phyloP scores from a whole-genome alignment of 2,329 filamentous ascomycete genomes.

The Rhynchosporium agropyri region DNA sequence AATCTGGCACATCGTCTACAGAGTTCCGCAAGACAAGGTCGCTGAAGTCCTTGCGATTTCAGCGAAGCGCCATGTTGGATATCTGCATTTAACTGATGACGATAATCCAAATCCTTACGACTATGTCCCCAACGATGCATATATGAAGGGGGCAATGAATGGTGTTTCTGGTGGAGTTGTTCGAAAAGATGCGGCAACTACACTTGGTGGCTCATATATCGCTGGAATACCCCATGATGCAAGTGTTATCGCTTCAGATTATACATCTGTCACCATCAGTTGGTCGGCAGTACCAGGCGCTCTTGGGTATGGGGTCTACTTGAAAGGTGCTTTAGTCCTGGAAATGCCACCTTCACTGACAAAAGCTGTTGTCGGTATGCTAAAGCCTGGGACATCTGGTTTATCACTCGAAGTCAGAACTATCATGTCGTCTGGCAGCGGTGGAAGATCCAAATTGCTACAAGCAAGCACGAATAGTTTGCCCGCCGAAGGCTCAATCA shows the following conservation, averaged over 20 bases:
- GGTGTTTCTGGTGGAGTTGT: slow-evolving; percentile 18
- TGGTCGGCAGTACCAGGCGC: slow-evolving; percentile 1
- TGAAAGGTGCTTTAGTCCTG: slow-evolving; percentile 4
- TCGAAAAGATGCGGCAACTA: slow-evolving; percentile 3
- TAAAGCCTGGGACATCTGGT: slow-evolving; percentile 7
- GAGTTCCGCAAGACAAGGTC: slow-evolving; percentile 31
- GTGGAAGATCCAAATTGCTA: background rate
- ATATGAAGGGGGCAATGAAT: slow-evolving; percentile 20
- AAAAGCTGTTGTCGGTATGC: slow-evolving; percentile 1
- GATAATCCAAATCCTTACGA: slow-evolving; percentile 22
- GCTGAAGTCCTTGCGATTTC: slow-evolving; percentile 12
- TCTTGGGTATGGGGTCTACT: slow-evolving; percentile 2
- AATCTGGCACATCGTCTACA: slow-evolving; percentile 43
- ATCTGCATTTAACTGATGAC: slow-evolving; percentile 10
- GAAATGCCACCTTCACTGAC: slow-evolving; percentile 10
- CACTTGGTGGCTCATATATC: background rate
- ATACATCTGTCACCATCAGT: slow-evolving; percentile 18
- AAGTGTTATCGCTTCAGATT: slow-evolving; percentile 18
- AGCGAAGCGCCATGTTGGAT: background rate
- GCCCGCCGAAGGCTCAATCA: slow-evolving; percentile 9
- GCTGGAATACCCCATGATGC: slow-evolving; percentile 7
- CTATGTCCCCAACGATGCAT: slow-evolving; percentile 20
- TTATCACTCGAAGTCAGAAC: slow-evolving; percentile 7
- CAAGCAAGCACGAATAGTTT: slow-evolving; percentile 15
- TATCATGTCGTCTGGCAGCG: slow-evolving; percentile 12